Conservation (phyloP, 2,329 filamentous ascomycete genomes). For the Zymoseptoria tritici region DNA sequence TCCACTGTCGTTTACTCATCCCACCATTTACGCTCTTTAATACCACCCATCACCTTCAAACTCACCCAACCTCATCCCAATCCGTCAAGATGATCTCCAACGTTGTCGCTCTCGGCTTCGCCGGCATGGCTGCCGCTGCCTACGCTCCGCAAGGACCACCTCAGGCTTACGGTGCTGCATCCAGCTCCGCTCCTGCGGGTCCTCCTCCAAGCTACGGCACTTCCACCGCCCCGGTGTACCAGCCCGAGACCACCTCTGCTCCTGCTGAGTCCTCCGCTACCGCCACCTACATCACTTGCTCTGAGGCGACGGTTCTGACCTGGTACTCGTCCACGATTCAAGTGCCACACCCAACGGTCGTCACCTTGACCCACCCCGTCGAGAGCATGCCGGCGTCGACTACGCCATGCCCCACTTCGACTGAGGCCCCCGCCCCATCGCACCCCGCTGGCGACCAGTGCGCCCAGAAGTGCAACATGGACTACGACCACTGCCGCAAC, state of each 20-base stretch:
- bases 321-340: not conserved
- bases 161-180: slow-evolving; percentile 12
- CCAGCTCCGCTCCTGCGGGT: not conserved
- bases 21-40: not conserved
- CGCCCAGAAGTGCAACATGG: not conserved
- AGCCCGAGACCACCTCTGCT: not conserved
- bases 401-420: not conserved
- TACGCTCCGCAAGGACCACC: slow-evolving; percentile 15
- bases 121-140: slow-evolving; percentile 33
- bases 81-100: slow-evolving; percentile 36
- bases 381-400: not conserved
- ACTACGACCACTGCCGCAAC: slow-evolving; percentile 1
- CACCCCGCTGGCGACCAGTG: not conserved
- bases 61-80: not conserved
- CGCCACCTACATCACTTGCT: not conserved
- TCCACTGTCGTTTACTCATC: not conserved
- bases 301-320: not conserved
- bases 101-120: slow-evolving; percentile 28
- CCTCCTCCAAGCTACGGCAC: too few species aligned
- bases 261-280: too few species aligned
- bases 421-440: too few species aligned
- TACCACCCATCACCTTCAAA: not conserved
- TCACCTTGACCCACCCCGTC: not conserved
- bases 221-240: not conserved
- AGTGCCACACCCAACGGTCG: not conserved